These are phyloP conservation scores for Penicillium oxalicum DNA, from an alignment of 2,329 filamentous ascomycete species.

Conservation along the genomic window DNA sequence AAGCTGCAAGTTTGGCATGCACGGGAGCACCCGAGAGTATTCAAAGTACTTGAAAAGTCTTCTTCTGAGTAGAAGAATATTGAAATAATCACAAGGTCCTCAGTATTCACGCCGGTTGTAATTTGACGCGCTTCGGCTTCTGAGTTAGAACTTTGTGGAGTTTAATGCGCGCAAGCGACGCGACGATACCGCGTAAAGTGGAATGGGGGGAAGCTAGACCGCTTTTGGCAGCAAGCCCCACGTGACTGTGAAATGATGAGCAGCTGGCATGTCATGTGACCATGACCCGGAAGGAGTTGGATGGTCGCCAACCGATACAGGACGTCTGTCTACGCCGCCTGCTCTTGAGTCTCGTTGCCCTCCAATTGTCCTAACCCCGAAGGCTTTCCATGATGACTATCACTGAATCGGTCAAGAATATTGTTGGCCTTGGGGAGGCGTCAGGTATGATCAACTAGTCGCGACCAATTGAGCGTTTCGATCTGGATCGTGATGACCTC, in stretches of 20 bases:
- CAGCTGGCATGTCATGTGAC: conserved; percentile 12
- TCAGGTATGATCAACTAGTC: conserved; percentile 29
- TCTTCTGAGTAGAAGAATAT: too few species aligned
- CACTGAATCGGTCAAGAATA: conserved; percentile 44
- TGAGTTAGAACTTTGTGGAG: conserved; percentile 11
- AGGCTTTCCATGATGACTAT: conserved; percentile 39
- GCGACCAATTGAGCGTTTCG: conserved; percentile 18
- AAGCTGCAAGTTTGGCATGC: conserved; percentile 15
- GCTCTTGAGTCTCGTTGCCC: conserved; percentile 15
- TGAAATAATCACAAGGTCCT: too few species aligned
- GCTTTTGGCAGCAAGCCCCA: conserved; percentile 12
- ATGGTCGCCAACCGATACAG: conserved; percentile 24
- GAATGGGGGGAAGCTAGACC: conserved; percentile 23
- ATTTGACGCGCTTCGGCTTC: too few species aligned
- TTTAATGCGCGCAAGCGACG: conserved; percentile 29
- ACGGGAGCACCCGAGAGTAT: conserved; percentile 7
- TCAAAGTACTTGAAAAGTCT: too few species aligned
- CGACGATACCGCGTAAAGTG: conserved; percentile 38
- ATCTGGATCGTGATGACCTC: conserved; percentile 4
- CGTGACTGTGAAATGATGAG: conserved; percentile 12
- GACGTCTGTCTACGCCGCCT: conserved; percentile 22
- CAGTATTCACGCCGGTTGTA: too few species aligned
- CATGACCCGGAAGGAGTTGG: conserved; percentile 20
- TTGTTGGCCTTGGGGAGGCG: conserved; percentile 41
- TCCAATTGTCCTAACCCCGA: conserved; percentile 11